Evolutionary conservation across 2,329 filamentous ascomycete species (phyloP).

Genomic region (Raffaelea ambrosiae): DNA sequence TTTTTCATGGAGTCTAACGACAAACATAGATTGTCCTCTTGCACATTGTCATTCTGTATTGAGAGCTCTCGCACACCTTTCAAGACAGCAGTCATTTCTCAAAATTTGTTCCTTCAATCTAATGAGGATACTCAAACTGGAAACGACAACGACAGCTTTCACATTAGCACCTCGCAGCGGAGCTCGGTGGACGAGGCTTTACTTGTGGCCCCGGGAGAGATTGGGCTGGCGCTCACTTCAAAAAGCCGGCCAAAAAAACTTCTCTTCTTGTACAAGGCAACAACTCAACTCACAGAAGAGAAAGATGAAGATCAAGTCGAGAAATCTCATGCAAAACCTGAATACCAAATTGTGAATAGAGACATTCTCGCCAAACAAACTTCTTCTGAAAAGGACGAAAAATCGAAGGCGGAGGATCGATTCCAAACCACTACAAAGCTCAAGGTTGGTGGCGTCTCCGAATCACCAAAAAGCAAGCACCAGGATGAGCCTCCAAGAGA

Average conservation of each 20-base stretch:
- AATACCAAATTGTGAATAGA: too few relatives aligned
- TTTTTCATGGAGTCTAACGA: neutral
- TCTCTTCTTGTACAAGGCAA: constrained; percentile 2
- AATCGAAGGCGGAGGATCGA: too few relatives aligned
- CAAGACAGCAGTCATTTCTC: constrained; percentile 2
- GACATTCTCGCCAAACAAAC: too few relatives aligned
- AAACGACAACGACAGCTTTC: neutral
- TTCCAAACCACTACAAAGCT: too few relatives aligned
- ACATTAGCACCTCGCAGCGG: neutral
- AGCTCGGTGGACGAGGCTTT: neutral
- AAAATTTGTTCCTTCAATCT: neutral
- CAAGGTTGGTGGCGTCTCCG: too few relatives aligned
- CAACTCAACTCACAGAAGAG: neutral
- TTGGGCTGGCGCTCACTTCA: too few relatives aligned
- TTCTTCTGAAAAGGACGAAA: too few relatives aligned
- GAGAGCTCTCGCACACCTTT: constrained; percentile 4
- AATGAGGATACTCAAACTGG: neutral
- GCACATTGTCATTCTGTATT: neutral
- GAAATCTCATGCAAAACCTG: too few relatives aligned
- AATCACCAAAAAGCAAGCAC: too few relatives aligned
- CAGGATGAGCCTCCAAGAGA: too few relatives aligned
- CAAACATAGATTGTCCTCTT: neutral
- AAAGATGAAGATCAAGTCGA: too few relatives aligned
- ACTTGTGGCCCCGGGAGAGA: too few relatives aligned
- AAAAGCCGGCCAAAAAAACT: constrained; percentile 2